Conservation (phyloP, 495 filamentous ascomycete genomes). For the Hypoxylon crocopeplum region DNA sequence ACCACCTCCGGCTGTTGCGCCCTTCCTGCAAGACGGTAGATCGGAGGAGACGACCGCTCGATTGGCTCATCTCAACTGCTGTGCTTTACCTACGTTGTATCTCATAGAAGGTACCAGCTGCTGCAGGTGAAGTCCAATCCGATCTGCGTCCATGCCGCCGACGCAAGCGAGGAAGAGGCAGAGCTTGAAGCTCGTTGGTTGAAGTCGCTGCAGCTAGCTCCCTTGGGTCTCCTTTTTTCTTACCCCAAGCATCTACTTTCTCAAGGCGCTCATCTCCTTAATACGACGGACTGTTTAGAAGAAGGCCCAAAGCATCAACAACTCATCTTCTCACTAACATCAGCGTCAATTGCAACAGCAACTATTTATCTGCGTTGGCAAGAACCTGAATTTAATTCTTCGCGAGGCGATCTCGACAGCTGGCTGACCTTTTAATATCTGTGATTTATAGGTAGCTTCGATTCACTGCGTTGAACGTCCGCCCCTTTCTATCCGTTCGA, state of each 20-base stretch:
- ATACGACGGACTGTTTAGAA: constrained; percentile 8
- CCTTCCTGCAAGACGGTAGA: constrained; percentile 29
- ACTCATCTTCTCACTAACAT: background rate
- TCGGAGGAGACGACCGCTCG: constrained; percentile 18
- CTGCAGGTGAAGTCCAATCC: constrained; percentile 19
- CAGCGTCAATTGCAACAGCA: constrained; percentile 8
- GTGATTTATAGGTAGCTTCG: constrained; percentile 23
- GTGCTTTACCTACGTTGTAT: constrained; percentile 17
- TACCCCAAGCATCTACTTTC: constrained; percentile 1
- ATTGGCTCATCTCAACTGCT: constrained; percentile 16
- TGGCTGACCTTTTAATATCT: constrained; percentile 25
- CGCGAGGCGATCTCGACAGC: constrained; percentile 11
- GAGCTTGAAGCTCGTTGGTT: constrained; percentile 34
- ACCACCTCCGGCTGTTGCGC: constrained; percentile 13
- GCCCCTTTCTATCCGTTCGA: constrained; percentile 10
- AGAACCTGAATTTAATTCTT: constrained; percentile 10
- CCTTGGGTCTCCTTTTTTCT: constrained; percentile 9
- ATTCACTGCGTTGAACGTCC: constrained; percentile 30
- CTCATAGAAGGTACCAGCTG: constrained; percentile 10
- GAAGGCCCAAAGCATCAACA: background rate
- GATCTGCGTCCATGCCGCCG: constrained; percentile 13
- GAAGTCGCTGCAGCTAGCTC: constrained; percentile 28
- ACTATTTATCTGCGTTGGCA: constrained; percentile 9
- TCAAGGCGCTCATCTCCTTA: constrained; percentile 8
- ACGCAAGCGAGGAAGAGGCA: constrained; percentile 16